Conservation (phyloP, 768 basidiomycete species). For the Panellus pusillus region DNA sequence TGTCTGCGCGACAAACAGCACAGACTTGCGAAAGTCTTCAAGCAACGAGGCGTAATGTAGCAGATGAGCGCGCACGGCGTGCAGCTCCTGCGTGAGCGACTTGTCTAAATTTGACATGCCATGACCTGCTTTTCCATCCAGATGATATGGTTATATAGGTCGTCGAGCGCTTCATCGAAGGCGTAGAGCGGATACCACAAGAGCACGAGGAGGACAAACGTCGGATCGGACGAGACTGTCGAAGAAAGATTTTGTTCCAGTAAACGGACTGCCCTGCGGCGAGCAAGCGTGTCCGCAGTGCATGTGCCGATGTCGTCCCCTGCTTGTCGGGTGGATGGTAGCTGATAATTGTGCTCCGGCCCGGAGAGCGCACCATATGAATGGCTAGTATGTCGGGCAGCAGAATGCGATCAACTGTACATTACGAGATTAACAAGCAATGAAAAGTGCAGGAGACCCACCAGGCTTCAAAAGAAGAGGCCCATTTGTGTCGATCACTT, state of each 20-base stretch:
- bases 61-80: constrained; percentile 57
- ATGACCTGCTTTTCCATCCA: constrained; percentile 48
- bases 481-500: constrained; percentile 19
- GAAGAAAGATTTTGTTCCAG: constrained; percentile 43
- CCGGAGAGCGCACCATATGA: constrained; percentile 44
- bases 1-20: constrained; percentile 49
- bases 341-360: constrained; percentile 50
- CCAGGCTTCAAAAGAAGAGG: constrained; percentile 15
- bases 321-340: constrained; percentile 32
- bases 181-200: constrained; percentile 63
- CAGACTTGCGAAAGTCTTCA: constrained; percentile 51
- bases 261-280: constrained; percentile 39
- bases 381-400: constrained; percentile 49
- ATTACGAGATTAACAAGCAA: no score
- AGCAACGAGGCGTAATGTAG: constrained; percentile 56
- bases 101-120: constrained; percentile 33
- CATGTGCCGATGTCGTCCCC: no score
- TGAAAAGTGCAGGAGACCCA: background rate
- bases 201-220: constrained; percentile 51
- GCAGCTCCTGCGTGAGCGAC: constrained; percentile 50
- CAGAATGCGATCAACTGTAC: constrained; percentile 32
- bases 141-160: constrained; percentile 50
- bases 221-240: constrained; percentile 43
- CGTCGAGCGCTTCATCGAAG: constrained; percentile 60
- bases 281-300: no score